A percentile compares a stretch with the other conserved stretches of the same genome.
Conservation (phyloP, 202 grass and related monocot species). For the Hordeum pubiflorum region DNA sequence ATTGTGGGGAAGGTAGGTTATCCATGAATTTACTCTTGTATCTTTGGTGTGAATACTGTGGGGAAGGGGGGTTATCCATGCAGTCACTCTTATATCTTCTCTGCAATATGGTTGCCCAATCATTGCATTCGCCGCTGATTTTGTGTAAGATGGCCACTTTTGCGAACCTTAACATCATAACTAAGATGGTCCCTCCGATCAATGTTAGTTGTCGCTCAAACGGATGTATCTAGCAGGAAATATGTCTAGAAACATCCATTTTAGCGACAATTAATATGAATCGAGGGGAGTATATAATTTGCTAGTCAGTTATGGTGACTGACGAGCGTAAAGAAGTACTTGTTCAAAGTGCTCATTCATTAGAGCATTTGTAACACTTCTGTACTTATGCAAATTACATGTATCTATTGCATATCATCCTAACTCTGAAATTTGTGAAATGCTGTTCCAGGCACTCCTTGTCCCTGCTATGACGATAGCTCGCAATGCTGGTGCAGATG, state of each 20-base stretch:
- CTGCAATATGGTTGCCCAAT: background rate
- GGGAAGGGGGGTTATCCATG: slow-evolving; percentile 47
- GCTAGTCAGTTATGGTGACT: too few species aligned
- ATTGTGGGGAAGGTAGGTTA: slow-evolving; percentile 77
- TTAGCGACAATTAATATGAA: too few species aligned
- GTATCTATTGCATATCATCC: background rate
- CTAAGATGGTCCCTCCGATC: background rate
- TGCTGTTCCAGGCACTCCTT: slow-evolving; percentile 62
- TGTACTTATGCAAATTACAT: background rate
- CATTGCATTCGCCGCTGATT: background rate
- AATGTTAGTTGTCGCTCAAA: too few species aligned
- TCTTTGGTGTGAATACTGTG: slow-evolving; percentile 51
- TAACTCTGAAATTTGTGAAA: slow-evolving; percentile 4
- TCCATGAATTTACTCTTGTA: background rate
- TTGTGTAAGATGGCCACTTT: background rate
- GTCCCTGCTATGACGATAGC: slow-evolving; percentile 63
- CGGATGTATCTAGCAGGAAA: too few species aligned
- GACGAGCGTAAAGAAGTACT: too few species aligned
- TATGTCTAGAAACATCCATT: too few species aligned
- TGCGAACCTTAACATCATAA: background rate
- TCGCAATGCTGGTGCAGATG: slow-evolving; percentile 61
- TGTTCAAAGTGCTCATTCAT: background rate
- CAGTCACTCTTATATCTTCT: background rate
- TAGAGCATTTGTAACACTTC: background rate
- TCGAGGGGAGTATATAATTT: too few species aligned